Percentiles rank a stretch among this genome's conserved stretches.
These are phyloP conservation scores for Gossypium longicalyx DNA, from an alignment of 345 rosid species.

Conservation along the genomic window DNA sequence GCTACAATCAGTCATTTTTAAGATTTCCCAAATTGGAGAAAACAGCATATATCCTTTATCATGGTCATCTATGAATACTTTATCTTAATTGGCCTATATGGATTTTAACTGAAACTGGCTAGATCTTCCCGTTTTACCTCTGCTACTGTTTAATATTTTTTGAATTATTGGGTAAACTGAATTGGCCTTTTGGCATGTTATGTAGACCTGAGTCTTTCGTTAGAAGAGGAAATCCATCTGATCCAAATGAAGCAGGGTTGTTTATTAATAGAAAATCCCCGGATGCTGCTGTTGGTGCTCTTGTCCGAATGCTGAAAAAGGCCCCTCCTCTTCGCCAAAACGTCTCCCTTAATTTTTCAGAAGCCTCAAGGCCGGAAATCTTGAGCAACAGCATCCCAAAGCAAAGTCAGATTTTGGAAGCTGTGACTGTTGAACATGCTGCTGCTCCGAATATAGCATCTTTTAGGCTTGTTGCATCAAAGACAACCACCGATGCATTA, in stretches of 20 bases:
- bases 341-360: constrained; percentile 28
- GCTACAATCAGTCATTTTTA: background rate
- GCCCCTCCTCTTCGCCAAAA: constrained; percentile 83
- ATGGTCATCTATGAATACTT: background rate
- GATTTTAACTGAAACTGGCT: background rate
- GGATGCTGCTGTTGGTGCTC: constrained; percentile 90
- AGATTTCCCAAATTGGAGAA: background rate
- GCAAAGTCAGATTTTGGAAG: constrained; percentile 18
- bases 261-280: constrained; percentile 54
- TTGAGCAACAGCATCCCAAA: constrained; percentile 27
- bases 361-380: constrained; percentile 30
- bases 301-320: constrained; percentile 76
- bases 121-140: background rate
- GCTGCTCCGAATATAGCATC: constrained; percentile 40
- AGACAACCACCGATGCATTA: constrained; percentile 83
- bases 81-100: background rate
- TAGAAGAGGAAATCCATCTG: constrained; percentile 37
- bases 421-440: constrained; percentile 24
- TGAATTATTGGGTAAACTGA: background rate
- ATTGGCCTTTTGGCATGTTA: background rate
- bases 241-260: constrained; percentile 43
- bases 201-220: constrained; percentile 63
- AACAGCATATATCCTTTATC: background rate
- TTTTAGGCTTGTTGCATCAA: constrained; percentile 42
- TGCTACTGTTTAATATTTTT: background rate